Base-by-base conservation (phyloP, 495 filamentous ascomycete species). In the Daldinia loculata region DNA sequence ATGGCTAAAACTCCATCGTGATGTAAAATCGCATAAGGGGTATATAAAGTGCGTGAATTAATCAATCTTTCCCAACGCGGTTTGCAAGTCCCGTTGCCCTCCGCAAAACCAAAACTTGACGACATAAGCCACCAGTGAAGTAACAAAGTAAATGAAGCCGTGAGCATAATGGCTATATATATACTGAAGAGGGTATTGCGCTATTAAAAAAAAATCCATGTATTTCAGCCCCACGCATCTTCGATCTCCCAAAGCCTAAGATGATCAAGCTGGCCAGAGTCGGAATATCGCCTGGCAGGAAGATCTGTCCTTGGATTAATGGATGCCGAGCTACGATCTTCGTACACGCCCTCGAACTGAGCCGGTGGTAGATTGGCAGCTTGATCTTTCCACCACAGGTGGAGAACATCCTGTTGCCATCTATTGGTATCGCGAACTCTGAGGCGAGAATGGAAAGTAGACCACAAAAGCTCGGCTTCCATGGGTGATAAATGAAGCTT, bases 331-430 rank as follows among this genome's bases (percentile, higher is more conserved):
- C 70, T 73, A 45, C 56, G 61, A 30, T 74, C 70, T 55, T 75
- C 74, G 22, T 67, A 57, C 1, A 48, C 63, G 32, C 76, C 73
- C 9, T 74, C 68, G 26, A 78, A 74, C 24, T 64, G 53, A 17
- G 56, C 30, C 1, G 76, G 55, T 3, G 68, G 66, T 32, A 60
- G 53, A 38, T 72, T 76, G 17, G 75, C 74, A 26, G 78, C 72
- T 11, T 76, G 77, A 57, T 85, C 83, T 51, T 70, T 69, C 57
- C 77, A 78, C 83, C 83, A 85, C 38, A 74, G 70, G 39, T 75
- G 75, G 43, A 85, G 71, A 6, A 85, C 83, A 50, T 85, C 80
- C 50, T 80, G 74, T 66, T 85, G 81, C 83, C 83, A 85, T 19
- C 77, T 71, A 41, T 80, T 73, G 9, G 78, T 55, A 60, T 84